Evolutionary conservation across 192 early-diverging fungal genomes (phyloP).

Genomic region (Mortierella antarctica): DNA sequence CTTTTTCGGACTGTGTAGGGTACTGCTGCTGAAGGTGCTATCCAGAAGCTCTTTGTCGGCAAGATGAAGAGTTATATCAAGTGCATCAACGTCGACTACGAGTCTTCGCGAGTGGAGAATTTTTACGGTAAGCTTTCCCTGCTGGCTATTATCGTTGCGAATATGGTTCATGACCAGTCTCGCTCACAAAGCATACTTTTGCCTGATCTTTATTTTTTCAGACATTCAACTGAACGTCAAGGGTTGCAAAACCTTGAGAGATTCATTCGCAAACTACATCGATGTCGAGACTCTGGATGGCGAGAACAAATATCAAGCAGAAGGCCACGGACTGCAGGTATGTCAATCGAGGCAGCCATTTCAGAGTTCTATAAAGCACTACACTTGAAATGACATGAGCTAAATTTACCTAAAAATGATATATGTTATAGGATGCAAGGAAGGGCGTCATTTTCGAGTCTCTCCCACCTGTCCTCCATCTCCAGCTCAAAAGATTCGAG

Average conservation of each 20-base stretch:
- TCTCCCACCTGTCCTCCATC: slow-evolving; percentile 94
- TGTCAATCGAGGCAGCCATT: background rate
- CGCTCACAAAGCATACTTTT: background rate
- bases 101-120: slow-evolving; percentile 94
- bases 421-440: slow-evolving; percentile 74
- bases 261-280: slow-evolving; percentile 93
- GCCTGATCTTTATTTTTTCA: slow-evolving; percentile 25
- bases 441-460: slow-evolving; percentile 96
- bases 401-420: background rate
- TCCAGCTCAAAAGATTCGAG: slow-evolving; percentile 98
- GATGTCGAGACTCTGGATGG: slow-evolving; percentile 93
- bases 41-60: slow-evolving; percentile 92
- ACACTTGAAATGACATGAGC: background rate
- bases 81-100: slow-evolving; percentile 94
- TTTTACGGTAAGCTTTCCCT: slow-evolving; percentile 78
- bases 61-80: slow-evolving; percentile 98
- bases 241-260: slow-evolving; percentile 84
- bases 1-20: slow-evolving; percentile 55
- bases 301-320: slow-evolving; percentile 96
- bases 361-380: background rate
- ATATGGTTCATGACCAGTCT: background rate
- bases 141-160: background rate
- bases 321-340: slow-evolving; percentile 89
- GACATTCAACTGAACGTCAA: slow-evolving; percentile 99
- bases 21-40: slow-evolving; percentile 92